These are phyloP conservation scores for Actinidia polygama DNA, from an alignment of 179 eudicot species.

Conservation along the genomic window DNA sequence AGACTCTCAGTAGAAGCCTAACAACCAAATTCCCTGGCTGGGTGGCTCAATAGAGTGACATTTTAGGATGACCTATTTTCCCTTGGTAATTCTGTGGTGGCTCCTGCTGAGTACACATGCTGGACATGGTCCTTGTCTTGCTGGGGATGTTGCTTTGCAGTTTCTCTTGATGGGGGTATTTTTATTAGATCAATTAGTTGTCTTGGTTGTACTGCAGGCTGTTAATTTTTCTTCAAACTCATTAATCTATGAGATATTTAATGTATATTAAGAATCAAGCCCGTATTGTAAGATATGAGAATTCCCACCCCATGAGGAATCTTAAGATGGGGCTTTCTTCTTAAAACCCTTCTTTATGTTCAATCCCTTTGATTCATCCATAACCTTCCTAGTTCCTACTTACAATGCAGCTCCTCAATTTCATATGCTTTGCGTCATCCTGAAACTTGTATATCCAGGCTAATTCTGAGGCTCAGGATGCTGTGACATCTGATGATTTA, in stretches of 20 bases:
- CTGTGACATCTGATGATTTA: slow-evolving; percentile 25
- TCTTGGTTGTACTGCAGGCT: too few relatives aligned
- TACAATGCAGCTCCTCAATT: slow-evolving; percentile 34
- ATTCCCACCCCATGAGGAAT: neutral
- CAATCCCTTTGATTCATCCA: slow-evolving; percentile 1
- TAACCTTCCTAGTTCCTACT: slow-evolving; percentile 21
- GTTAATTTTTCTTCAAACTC: too few relatives aligned
- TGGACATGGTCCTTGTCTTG: too few relatives aligned
- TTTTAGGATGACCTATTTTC: too few relatives aligned
- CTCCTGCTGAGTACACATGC: too few relatives aligned
- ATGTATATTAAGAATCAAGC: neutral
- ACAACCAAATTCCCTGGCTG: too few relatives aligned
- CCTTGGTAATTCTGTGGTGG: too few relatives aligned
- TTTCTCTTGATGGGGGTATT: too few relatives aligned
- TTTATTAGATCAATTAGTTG: too few relatives aligned
- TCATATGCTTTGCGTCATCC: slow-evolving; percentile 30
- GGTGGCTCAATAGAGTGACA: too few relatives aligned
- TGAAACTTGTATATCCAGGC: slow-evolving; percentile 21
- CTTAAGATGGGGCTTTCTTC: neutral
- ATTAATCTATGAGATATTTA: neutral
- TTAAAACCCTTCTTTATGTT: neutral
- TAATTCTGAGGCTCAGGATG: slow-evolving; percentile 18
- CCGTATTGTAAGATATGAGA: neutral
- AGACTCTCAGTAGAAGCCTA: too few relatives aligned
- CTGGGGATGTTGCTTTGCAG: too few relatives aligned